Evolutionary conservation across 352 stramenopile genomes (phyloP).

Genomic region (Pythium myriotylum): DNA sequence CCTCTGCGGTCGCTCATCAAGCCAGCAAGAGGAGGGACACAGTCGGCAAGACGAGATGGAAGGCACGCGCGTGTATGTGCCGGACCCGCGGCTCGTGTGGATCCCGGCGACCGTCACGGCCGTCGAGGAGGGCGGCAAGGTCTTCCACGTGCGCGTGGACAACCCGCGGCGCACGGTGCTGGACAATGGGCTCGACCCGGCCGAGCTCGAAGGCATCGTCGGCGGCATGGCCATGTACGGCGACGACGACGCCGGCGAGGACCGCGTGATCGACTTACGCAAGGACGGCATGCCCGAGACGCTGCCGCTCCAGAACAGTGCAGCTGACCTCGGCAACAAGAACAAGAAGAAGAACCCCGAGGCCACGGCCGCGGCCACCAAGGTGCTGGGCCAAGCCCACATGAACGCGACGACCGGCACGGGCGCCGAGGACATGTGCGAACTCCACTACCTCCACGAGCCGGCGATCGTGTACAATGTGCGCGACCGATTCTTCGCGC

Average conservation of each 20-base stretch:
- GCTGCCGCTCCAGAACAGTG: conserved; percentile 75
- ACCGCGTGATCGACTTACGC: conserved; percentile 68
- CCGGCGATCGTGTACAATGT: conserved; percentile 94
- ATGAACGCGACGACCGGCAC: conserved; percentile 34
- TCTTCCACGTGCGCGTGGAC: conserved; percentile 69
- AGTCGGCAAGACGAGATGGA: conserved; percentile 47
- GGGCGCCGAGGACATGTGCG: conserved; percentile 84
- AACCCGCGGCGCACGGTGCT: conserved; percentile 26
- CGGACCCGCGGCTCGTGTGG: conserved; percentile 81
- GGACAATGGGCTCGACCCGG: conserved; percentile 5
- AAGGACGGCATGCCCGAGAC: conserved; percentile 77
- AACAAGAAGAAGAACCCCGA: conserved; percentile 28
- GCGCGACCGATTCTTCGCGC: conserved; percentile 77
- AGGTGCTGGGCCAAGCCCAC: conserved; percentile 27
- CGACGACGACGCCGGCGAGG: conserved; percentile 35
- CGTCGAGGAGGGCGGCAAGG: conserved; percentile 58
- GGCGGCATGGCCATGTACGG: not conserved
- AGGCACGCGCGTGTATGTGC: conserved; percentile 80
- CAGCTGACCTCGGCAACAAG: conserved; percentile 22
- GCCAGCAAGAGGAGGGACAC: conserved; percentile 15
- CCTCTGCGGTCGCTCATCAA: conserved; percentile 21
- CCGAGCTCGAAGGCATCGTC: conserved; percentile 28
- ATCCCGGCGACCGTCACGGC: conserved; percentile 74
- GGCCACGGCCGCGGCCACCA: conserved; percentile 17
- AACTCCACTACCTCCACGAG: conserved; percentile 88